phyloP scores from a whole-genome alignment of 768 basidiomycete species.

The Tephrocybe sp. region DNA sequence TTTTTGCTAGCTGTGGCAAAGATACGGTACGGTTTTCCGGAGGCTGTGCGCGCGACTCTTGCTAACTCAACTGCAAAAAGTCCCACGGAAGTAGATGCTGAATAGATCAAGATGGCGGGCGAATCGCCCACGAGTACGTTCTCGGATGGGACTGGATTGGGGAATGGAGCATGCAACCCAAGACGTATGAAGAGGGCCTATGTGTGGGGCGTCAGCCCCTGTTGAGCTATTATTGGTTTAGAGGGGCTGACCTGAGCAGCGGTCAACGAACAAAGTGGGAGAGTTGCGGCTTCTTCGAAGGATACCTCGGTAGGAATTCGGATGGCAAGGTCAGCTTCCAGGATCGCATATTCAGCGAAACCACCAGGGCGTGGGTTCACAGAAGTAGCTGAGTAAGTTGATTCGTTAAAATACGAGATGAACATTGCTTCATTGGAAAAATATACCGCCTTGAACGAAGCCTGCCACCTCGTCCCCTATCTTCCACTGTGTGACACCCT shows the following conservation, averaged over 20 bases:
- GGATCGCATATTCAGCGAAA: slow-evolving; percentile 33
- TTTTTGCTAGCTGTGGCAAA: slow-evolving; percentile 31
- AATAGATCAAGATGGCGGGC: slow-evolving; percentile 31
- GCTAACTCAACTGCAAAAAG: slow-evolving; percentile 30
- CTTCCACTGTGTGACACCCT: slow-evolving; percentile 25
- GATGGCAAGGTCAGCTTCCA: slow-evolving; percentile 32
- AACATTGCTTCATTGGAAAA: too few relatives aligned
- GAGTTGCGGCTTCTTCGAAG: slow-evolving; percentile 33
- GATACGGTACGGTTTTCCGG: slow-evolving; percentile 25
- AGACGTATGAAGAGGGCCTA: slow-evolving; percentile 34
- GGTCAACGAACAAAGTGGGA: slow-evolving; percentile 32
- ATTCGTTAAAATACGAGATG: background rate
- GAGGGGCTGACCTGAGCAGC: slow-evolving; percentile 29
- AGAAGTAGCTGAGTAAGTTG: slow-evolving; percentile 26
- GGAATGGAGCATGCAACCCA: slow-evolving; percentile 27
- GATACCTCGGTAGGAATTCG: slow-evolving; percentile 23
- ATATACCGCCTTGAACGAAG: slow-evolving; percentile 32
- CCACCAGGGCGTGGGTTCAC: slow-evolving; percentile 30
- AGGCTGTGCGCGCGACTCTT: slow-evolving; percentile 21
- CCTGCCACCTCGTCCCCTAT: slow-evolving; percentile 33
- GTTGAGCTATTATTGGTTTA: background rate
- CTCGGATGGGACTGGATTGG: slow-evolving; percentile 20
- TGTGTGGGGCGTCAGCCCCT: background rate
- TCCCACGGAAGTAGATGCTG: slow-evolving; percentile 33
- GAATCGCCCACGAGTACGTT: slow-evolving; percentile 10